Base-by-base conservation (phyloP, 2,329 filamentous ascomycete species). In the Cladosporium sp. region DNA sequence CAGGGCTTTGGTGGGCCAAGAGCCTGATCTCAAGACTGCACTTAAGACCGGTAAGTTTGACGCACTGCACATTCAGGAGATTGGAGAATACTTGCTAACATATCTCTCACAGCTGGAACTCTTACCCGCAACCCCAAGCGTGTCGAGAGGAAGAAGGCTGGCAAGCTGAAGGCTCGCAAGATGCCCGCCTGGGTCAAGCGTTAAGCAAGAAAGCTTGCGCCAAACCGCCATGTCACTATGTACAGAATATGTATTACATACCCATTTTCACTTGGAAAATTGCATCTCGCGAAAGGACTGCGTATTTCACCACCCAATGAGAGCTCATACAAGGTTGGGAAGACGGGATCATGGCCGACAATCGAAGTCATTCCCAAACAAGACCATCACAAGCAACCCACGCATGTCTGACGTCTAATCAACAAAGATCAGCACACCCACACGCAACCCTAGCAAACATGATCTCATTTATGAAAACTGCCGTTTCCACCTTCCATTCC, bases 111-210 rank as follows among this genome's bases (percentile, higher is more conserved):
- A 98, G 93, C 92, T 67, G 94, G 94, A 56, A 90, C 86, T 69
- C 81, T 98, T 57, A 94, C 91, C 46, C 86, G 92, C 65, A 92
- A 98, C 74, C 81, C 85, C 51, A 89, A 92, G 74, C 84, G 78
- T 65, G 94, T 98, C 59, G 93, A 98, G 75, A 92, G 93, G 69
- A 98, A 98, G 84, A 97, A 98, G 81, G 82, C 89, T 51, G 94
- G 93, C 60, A 88, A 89, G 65, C 72, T 95, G 74, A 98, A 98
- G 80, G 92, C 93, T 52, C 87, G 93, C 73, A 98, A 98, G 83
- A 94, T 86, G 83, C 92, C 92, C 53, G 81, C 93, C 62, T 98
- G 94, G 93, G 91, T 97, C 78, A 97, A 96, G 83, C 77, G 82
- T 68, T 84, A 60, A 56, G 32, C 40, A 27, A 35, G 35, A 32